phyloP scores from a whole-genome alignment of 108 stramenopile genomes.

The Nitzschia palea region DNA sequence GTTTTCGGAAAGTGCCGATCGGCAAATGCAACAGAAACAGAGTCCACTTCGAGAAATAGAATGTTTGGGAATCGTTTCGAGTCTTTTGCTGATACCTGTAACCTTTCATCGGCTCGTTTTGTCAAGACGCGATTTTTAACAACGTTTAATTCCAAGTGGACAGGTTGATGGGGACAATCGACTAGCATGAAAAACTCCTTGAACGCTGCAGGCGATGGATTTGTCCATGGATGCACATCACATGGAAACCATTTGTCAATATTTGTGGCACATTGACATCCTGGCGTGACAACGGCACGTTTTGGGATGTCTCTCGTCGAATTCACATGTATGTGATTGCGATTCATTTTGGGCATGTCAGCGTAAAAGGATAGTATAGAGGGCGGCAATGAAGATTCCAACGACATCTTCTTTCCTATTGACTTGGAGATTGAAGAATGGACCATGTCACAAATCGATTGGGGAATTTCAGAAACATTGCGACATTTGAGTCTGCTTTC shows the following conservation, averaged over 20 bases:
- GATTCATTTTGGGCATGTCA: constrained; percentile 38
- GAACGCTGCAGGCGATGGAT: background rate
- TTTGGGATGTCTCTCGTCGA: background rate
- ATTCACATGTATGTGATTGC: background rate
- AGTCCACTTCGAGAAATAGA: constrained; percentile 55
- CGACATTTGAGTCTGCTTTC: background rate
- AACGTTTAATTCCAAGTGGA: constrained; percentile 33
- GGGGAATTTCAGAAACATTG: background rate
- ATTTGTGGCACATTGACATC: constrained; percentile 33
- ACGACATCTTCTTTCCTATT: background rate
- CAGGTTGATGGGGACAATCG: constrained; percentile 24
- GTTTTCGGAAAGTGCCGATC: constrained; percentile 57
- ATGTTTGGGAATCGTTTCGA: constrained; percentile 26
- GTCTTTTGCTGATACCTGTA: background rate
- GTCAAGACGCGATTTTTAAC: constrained; percentile 8
- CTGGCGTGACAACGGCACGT: constrained; percentile 1
- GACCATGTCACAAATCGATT: background rate
- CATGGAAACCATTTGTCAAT: constrained; percentile 22
- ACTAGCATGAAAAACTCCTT: constrained; percentile 20
- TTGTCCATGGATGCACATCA: constrained; percentile 22
- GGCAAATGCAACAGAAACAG: constrained; percentile 41
- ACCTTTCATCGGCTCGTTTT: background rate
- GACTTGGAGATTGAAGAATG: background rate
- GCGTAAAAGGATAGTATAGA: constrained; percentile 59
- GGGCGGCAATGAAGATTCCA: constrained; percentile 22